Conservation (phyloP, 208 protist species). For the Crithidia fasciculata region DNA sequence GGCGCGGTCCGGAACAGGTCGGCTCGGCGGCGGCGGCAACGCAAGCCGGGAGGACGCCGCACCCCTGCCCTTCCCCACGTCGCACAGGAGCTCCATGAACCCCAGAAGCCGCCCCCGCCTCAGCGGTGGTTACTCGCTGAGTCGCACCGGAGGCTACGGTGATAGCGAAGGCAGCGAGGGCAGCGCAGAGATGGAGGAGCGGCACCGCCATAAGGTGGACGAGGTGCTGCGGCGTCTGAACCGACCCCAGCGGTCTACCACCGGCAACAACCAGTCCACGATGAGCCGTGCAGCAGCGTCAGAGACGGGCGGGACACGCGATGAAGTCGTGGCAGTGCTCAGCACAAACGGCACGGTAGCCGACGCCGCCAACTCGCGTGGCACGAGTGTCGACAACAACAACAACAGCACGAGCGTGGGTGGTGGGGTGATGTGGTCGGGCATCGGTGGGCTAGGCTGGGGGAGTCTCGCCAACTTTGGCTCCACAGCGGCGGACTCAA, state of each 20-base stretch:
- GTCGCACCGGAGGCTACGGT: slow-evolving; percentile 25
- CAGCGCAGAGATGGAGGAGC: slow-evolving; percentile 15
- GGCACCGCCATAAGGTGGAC: slow-evolving; percentile 30
- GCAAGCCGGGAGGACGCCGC: background rate
- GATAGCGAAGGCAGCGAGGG: slow-evolving; percentile 18
- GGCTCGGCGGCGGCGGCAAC: background rate
- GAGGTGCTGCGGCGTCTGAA: slow-evolving; percentile 35
- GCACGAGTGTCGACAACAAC: slow-evolving; percentile 9
- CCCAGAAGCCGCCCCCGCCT: slow-evolving; percentile 3
- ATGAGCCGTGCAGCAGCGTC: slow-evolving; percentile 14
- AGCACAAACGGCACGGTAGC: background rate
- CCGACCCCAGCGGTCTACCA: slow-evolving; percentile 9
- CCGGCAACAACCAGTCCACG: slow-evolving; percentile 17
- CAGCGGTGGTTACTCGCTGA: slow-evolving; percentile 24
- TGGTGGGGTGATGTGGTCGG: slow-evolving; percentile 6
- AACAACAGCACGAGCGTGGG: slow-evolving; percentile 13
- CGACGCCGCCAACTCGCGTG: background rate
- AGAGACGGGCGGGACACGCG: background rate
- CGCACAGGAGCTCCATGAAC: background rate
- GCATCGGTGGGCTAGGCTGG: slow-evolving; percentile 29
- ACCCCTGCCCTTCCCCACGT: background rate
- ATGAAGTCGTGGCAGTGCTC: slow-evolving; percentile 3
- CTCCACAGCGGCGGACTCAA: slow-evolving; percentile 1
- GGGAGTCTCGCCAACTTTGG: slow-evolving; percentile 18
- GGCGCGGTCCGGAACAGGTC: background rate